Evolutionary conservation across 208 protist genomes (phyloP).

Genomic region (Histomonas meleagridis): DNA sequence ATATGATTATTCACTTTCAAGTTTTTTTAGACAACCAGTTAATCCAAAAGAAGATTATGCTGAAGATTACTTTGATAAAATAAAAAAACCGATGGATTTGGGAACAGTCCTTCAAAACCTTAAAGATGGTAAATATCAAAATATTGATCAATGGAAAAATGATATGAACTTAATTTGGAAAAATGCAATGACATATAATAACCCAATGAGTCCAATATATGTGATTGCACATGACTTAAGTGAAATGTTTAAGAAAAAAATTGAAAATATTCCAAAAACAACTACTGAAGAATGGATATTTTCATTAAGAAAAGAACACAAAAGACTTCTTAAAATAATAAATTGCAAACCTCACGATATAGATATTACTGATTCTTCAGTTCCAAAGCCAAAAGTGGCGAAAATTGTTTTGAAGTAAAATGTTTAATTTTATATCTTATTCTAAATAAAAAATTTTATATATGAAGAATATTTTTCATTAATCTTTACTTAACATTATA

Average conservation of each 20-base stretch:
- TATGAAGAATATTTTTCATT: no score
- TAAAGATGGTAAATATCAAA: not conserved
- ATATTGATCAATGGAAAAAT: not conserved
- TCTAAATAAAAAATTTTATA: no score
- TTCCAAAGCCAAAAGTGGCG: no score
- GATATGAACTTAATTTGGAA: constrained; percentile 9
- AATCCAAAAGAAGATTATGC: not conserved
- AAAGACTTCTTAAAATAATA: not conserved
- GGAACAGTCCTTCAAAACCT: not conserved
- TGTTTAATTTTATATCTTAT: no score
- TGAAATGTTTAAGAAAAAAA: not conserved
- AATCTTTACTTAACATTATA: no score
- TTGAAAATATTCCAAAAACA: not conserved
- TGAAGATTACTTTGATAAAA: not conserved
- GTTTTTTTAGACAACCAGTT: not conserved
- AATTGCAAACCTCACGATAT: no score
- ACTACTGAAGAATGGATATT: not conserved
- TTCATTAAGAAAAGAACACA: not conserved
- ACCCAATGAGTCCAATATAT: not conserved
- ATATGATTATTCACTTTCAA: not conserved
- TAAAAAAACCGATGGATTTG: not conserved
- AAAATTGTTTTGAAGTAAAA: no score
- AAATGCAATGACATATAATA: not conserved
- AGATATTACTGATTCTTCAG: no score
- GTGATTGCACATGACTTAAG: not conserved